These are phyloP conservation scores for Chalciporus sphaerocephalus DNA, from an alignment of 768 basidiomycete species.

Conservation along the genomic window DNA sequence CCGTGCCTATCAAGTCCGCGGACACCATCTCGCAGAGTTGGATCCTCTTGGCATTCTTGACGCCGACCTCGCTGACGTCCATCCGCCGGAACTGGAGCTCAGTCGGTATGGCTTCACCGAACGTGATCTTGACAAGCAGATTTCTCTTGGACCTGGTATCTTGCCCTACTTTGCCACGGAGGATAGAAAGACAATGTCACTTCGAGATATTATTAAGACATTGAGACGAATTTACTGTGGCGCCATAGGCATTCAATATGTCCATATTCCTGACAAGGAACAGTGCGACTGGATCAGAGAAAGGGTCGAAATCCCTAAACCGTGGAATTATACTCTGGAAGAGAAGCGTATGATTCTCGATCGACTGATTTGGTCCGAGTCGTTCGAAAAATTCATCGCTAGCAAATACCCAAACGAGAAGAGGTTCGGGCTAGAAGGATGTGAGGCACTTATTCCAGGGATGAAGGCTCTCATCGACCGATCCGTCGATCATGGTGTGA, in stretches of 20 bases:
- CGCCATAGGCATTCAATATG: slow-evolving; percentile 84
- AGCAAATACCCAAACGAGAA: slow-evolving; percentile 99
- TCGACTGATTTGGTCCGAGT: slow-evolving; percentile 99
- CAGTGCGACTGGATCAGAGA: slow-evolving; percentile 99
- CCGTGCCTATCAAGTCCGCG: slow-evolving; percentile 97
- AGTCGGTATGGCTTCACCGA: slow-evolving; percentile 95
- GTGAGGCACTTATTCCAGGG: slow-evolving; percentile 94
- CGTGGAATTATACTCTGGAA: slow-evolving; percentile 96
- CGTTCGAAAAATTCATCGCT: slow-evolving; percentile 97
- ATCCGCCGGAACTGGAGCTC: slow-evolving; percentile 88
- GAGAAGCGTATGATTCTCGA: slow-evolving; percentile 99
- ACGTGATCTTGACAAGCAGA: slow-evolving; percentile 90
- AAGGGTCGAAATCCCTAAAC: slow-evolving; percentile 90
- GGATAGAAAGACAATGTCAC: slow-evolving; percentile 80
- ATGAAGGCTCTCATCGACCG: slow-evolving; percentile 99
- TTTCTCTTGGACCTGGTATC: slow-evolving; percentile 92
- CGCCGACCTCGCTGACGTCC: slow-evolving; percentile 73
- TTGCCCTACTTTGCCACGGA: slow-evolving; percentile 90
- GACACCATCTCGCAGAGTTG: slow-evolving; percentile 92
- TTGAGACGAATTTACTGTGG: slow-evolving; percentile 94
- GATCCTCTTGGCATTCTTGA: slow-evolving; percentile 94
- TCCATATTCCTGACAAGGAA: slow-evolving; percentile 96
- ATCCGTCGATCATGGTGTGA: slow-evolving; percentile 93
- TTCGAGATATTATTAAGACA: slow-evolving; percentile 87
- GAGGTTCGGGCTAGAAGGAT: slow-evolving; percentile 97